Percentiles rank a stretch among this genome's conserved stretches.
phyloP scores from a whole-genome alignment of 2,329 filamentous ascomycete genomes.

The Penicillium sp. region DNA sequence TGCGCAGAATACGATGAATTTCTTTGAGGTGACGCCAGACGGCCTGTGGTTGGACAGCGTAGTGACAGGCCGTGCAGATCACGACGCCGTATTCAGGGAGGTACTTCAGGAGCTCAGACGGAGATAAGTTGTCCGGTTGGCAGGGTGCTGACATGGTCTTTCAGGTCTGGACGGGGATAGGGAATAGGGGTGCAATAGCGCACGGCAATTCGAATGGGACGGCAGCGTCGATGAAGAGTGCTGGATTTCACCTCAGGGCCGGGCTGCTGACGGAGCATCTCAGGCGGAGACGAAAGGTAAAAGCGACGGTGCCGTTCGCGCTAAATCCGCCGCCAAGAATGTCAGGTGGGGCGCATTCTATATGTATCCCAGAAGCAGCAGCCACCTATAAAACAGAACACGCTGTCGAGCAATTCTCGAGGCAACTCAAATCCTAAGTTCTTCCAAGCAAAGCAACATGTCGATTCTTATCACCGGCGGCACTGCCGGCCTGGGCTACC shows the following conservation, averaged over 20 bases:
- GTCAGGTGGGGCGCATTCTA: not conserved
- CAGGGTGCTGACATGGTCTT: not conserved
- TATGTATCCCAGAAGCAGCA: not conserved
- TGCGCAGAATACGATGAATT: conserved; percentile 30
- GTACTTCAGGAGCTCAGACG: conserved; percentile 24
- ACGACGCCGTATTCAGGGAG: conserved; percentile 22
- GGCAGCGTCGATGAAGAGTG: not conserved
- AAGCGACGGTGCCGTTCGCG: conserved; percentile 15
- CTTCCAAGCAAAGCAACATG: not conserved
- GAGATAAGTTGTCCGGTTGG: not conserved
- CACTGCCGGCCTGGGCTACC: conserved; percentile 51
- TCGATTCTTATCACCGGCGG: conserved; percentile 46
- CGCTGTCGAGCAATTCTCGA: not conserved
- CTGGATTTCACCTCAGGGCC: not conserved
- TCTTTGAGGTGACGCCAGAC: conserved; percentile 37
- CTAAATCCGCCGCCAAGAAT: not conserved
- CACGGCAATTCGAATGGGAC: not conserved
- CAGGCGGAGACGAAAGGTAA: not conserved
- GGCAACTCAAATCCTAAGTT: not conserved
- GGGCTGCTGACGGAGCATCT: too few species aligned
- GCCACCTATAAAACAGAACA: not conserved
- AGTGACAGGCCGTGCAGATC: conserved; percentile 31
- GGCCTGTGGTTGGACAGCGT: conserved; percentile 33
- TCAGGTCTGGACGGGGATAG: not conserved
- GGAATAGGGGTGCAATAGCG: not conserved